Evolutionary conservation across 768 basidiomycete species (phyloP), one percentile per base, ranked within the genome.

Genomic region (Agrocybe chaxingu): DNA sequence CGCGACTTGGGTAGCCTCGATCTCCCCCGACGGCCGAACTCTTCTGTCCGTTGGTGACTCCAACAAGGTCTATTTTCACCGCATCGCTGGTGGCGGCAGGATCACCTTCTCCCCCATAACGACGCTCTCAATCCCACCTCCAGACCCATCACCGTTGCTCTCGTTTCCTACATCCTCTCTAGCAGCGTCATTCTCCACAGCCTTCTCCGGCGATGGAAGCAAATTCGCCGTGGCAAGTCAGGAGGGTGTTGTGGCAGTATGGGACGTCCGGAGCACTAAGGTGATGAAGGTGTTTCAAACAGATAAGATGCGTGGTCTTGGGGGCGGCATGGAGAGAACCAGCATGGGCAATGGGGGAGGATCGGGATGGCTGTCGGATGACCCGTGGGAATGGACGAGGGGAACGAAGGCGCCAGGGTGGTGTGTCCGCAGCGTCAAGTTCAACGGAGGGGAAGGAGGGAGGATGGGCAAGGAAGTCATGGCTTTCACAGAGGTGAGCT

Each of bases 31-130:
- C 60, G 88, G 92, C 1, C 80, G 82, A 40, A 92, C 87, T 0
- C 77, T 98, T 10, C 80, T 97, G 1, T 92, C 87, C 2, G 94
- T 95, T 0, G 94, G 95, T 18, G 94, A 98, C 64, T 93, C 92
- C 8, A 82, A 85, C 39, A 85, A 91, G 50, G 84, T 95, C 8
- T 88, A 84, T 62, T 77, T 98, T 10, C 89, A 93, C 61, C 81
- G 84, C 47, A 77, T 95, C 52, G 78, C 81, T 2, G 86, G 86
- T 36, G 84, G 87, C 29, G 68, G 78, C 10, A 70, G 39, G 2
- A 71, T 88, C 56, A 70, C 79, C 3, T 89, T 92, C 57, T 64
- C 78, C 12, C 81, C 79, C 35, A 86, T 92, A 55, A 72, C 76
- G 0, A 84, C 80, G n/a, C 81, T 92, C 56, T 69, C 75, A 19